Base-by-base conservation (phyloP, 805 yeast genomes). In the Wickerhamiella vanderwaltii region DNA sequence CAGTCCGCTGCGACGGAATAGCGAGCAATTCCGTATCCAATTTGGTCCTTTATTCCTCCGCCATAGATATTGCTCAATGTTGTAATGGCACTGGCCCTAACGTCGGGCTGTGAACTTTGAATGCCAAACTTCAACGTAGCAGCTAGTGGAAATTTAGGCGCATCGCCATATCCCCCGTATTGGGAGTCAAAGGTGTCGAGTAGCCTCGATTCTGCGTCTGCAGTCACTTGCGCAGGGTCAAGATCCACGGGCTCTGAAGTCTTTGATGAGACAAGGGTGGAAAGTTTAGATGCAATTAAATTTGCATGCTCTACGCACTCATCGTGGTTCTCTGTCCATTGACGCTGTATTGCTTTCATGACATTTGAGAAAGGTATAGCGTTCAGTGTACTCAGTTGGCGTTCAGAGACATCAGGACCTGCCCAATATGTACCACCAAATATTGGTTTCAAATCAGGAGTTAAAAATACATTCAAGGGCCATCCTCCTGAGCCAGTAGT, bases 341-440 rank as follows among this genome's bases (percentile, higher is more conserved):
- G 54, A 17, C 51, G 48, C 4, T 41, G 20, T 13, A 59, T 57
- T 5, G 59, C 51, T 19, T 45, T 43, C 20, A 63, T 47, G 6
- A 63, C 57, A n/a, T 53, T 55, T 16, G 43, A 43, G 34, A 63
- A 54, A 35, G 49, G 52, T 18, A 53, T 51, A 3, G 48, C 46
- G 2, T 29, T 7, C 20, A 35, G 40, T 9, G 26, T 15, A 9
- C 41, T 41, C 35, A 18, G 22, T 35, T 13, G 43, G n/a, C 15
- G 45, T 39, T 17, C 17, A 15, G 40, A 44, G 16, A 47, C 51
- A 11, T 48, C 56, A 1, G 64, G 62, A 3, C 63, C 63, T 2
- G 60, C 52, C 61, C 63, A 60, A 43, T 58, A 63, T 5, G 63
- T 59, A 3, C 66, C 67, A 3, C 63, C 66, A 42, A 52, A 58